phyloP scores from a whole-genome alignment of 164 flowering plant genomes.

The Houttuynia cordata region DNA sequence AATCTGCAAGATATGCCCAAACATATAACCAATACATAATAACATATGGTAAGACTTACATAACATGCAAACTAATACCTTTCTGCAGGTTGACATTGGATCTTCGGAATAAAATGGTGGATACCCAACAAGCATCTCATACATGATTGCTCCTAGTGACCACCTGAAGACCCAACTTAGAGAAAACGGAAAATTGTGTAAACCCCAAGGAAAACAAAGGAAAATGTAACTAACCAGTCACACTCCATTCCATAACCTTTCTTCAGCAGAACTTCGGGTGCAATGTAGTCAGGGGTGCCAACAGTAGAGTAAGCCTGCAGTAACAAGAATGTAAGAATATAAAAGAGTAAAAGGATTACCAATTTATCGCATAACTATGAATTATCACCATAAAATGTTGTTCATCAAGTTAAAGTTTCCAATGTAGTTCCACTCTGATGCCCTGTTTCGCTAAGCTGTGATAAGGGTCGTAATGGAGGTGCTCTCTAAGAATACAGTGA shows the following conservation, averaged over 20 bases:
- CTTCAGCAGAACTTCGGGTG: slow-evolving; percentile 29
- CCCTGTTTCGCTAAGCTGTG: neutral
- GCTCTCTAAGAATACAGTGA: neutral
- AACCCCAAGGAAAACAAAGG: neutral
- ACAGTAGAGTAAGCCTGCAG: slow-evolving; percentile 34
- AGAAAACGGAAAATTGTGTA: neutral
- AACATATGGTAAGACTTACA: neutral
- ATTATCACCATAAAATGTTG: neutral
- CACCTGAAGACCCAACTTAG: slow-evolving; percentile 24
- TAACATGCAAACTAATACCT: slow-evolving; percentile 19
- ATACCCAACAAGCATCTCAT: slow-evolving; percentile 51
- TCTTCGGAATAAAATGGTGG: slow-evolving; percentile 60
- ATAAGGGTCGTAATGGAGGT: neutral
- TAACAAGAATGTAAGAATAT: neutral
- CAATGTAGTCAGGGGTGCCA: slow-evolving; percentile 34
- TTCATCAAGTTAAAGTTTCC: neutral
- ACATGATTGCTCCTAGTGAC: slow-evolving; percentile 55
- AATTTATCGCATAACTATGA: neutral
- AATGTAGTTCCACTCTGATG: neutral
- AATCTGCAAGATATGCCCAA: slow-evolving; percentile 27
- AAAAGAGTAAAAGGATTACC: neutral
- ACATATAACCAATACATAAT: neutral
- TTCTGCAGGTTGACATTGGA: slow-evolving; percentile 52
- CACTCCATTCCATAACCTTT: slow-evolving; percentile 43
- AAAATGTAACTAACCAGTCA: slow-evolving; percentile 24